phyloP scores from a whole-genome alignment of 495 filamentous ascomycete genomes.

The Lentithecium fluviatile region DNA sequence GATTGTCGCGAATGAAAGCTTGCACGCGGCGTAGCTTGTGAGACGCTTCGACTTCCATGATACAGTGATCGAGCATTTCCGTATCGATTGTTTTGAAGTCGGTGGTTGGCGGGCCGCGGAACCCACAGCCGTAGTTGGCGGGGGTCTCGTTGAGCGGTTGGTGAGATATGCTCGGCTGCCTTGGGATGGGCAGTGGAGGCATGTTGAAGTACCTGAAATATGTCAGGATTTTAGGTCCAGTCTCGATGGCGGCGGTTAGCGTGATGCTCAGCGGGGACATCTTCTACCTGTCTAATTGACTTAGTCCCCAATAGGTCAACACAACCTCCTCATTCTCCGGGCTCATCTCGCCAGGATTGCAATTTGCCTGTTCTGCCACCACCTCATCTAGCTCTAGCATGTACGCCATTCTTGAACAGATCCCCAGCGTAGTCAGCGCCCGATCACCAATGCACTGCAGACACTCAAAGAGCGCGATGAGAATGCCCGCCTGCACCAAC shows the following conservation, averaged over 20 bases:
- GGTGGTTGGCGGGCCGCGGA: not conserved
- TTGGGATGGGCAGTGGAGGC: conserved; percentile 6
- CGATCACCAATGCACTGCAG: conserved; percentile 8
- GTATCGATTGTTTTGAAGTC: not conserved
- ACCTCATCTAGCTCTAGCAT: not conserved
- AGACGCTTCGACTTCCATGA: conserved; percentile 8
- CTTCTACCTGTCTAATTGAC: conserved; percentile 6
- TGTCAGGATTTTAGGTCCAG: not conserved
- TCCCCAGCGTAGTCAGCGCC: conserved; percentile 7
- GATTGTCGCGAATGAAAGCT: conserved; percentile 6
- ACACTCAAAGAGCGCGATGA: conserved; percentile 23
- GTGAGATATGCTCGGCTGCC: not conserved
- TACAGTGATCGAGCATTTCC: not conserved
- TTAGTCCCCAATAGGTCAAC: conserved; percentile 8
- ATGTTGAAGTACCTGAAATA: conserved; percentile 11
- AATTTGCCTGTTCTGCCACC: not conserved
- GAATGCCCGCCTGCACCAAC: conserved; percentile 14
- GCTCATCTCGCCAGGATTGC: not conserved
- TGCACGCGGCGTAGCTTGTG: not conserved
- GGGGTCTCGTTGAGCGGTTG: not conserved
- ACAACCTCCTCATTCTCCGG: conserved; percentile 2
- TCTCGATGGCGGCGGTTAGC: too few species aligned
- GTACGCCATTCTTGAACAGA: not conserved
- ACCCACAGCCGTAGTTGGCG: not conserved
- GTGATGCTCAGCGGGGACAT: not conserved